phyloP scores from a whole-genome alignment of 495 filamentous ascomycete species.

The Amphirosellinia nigrospora region DNA sequence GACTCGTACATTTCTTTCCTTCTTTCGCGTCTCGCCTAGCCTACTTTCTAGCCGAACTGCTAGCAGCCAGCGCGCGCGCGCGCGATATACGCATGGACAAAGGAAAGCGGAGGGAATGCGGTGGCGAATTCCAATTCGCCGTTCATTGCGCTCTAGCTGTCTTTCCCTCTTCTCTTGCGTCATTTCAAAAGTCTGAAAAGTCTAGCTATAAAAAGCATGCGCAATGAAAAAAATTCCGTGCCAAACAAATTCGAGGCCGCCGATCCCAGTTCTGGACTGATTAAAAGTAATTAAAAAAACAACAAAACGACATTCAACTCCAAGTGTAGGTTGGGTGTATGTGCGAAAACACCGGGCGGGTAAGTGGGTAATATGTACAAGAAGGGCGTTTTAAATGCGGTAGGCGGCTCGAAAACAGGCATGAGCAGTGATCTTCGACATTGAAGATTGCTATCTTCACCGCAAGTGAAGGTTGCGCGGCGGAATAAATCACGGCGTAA shows the following conservation, averaged over 20 bases:
- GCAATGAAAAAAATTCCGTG: slow-evolving; percentile 10
- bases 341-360: slow-evolving; percentile 21
- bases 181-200: not conserved
- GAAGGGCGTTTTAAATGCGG: slow-evolving; percentile 19
- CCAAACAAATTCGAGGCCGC: slow-evolving; percentile 17
- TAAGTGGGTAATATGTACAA: slow-evolving; percentile 23
- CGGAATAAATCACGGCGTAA: not conserved
- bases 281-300: slow-evolving; percentile 18
- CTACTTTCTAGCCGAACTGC: slow-evolving; percentile 3
- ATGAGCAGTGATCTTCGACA: not conserved
- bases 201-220: slow-evolving; percentile 21
- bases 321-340: slow-evolving; percentile 4
- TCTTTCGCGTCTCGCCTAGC: not conserved
- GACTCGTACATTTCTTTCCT: slow-evolving; percentile 17
- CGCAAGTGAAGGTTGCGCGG: not conserved
- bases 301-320: not conserved
- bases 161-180: not conserved
- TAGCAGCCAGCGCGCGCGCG: slow-evolving; percentile 23
- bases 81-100: slow-evolving; percentile 31
- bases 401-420: not conserved
- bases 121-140: not conserved
- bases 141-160: not conserved
- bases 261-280: slow-evolving; percentile 22
- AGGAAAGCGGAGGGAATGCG: slow-evolving; percentile 26
- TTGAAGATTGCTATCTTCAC: not conserved